Percentiles rank a stretch among this genome's conserved stretches.
These are phyloP conservation scores for Didymella pinodella DNA, from an alignment of 2,329 filamentous ascomycete genomes.

Conservation along the genomic window DNA sequence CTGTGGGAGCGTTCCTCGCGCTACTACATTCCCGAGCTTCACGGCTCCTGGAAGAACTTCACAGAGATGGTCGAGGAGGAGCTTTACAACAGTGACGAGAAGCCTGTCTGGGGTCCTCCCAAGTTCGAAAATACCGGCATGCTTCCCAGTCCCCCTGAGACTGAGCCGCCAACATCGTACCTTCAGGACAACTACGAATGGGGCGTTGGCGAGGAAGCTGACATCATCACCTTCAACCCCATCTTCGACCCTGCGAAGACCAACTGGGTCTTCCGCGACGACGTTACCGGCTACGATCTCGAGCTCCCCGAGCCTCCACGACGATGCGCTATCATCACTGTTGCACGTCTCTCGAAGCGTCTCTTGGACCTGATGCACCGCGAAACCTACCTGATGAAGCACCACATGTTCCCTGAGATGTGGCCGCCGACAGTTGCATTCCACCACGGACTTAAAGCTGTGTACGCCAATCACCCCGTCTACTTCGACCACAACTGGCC, in stretches of 20 bases:
- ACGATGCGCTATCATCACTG: slow-evolving; percentile 79
- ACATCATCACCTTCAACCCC: slow-evolving; percentile 77
- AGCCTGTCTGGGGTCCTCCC: slow-evolving; percentile 71
- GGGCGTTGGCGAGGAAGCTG: slow-evolving; percentile 79
- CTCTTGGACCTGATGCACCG: slow-evolving; percentile 79
- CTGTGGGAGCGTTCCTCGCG: slow-evolving; percentile 77
- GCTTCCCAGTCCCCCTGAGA: slow-evolving; percentile 67
- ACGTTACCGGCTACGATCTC: slow-evolving; percentile 72
- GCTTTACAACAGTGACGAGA: slow-evolving; percentile 56
- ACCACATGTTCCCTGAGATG: slow-evolving; percentile 80
- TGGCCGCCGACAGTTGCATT: slow-evolving; percentile 75
- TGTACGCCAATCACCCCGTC: slow-evolving; percentile 79
- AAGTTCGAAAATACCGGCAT: slow-evolving; percentile 59
- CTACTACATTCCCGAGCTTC: slow-evolving; percentile 74
- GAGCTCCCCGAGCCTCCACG: slow-evolving; percentile 68
- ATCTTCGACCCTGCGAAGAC: slow-evolving; percentile 78
- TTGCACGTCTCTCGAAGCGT: slow-evolving; percentile 74
- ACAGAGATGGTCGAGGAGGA: slow-evolving; percentile 69
- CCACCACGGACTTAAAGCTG: slow-evolving; percentile 79
- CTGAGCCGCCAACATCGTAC: slow-evolving; percentile 66
- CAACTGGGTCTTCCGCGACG: slow-evolving; percentile 74
- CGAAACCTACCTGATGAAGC: slow-evolving; percentile 75
- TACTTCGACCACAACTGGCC: slow-evolving; percentile 80
- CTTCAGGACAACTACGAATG: slow-evolving; percentile 73
- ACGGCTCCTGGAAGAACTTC: slow-evolving; percentile 74